Base-by-base conservation (phyloP, 2,329 filamentous ascomycete genomes). In the Diplodia sapinea region DNA sequence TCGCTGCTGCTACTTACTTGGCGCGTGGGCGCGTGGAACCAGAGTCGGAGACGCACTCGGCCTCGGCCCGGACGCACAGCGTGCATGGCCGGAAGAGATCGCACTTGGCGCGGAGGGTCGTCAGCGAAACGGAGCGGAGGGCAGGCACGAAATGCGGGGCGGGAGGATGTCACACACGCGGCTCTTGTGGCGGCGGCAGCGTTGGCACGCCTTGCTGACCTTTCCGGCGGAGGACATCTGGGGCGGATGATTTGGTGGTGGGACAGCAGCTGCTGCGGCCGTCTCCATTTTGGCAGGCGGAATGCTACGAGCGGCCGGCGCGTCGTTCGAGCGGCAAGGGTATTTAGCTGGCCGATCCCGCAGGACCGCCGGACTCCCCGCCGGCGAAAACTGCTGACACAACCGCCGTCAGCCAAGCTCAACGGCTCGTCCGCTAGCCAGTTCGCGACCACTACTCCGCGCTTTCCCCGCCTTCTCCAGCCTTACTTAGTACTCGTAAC, bases 31-130 rank as follows among this genome's bases (percentile, higher is more conserved):
- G 9, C 62, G 69, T 43, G 73, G 72, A 26, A 9, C 7, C 29
- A 33, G 55, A n/a, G 12, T 31, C 62, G 31, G 66, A 63, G 9
- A 57, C 23, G 17, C 69, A 71, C 43, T 73, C 70, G 1, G 70
- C 71, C 29, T 75, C 73, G 17, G 76, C 74, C 56, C 76, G 71
- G 8, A 74, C 61, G 68, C 77, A 79, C 1, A 78, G 69, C 3
- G 75, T 74, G 69, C 77, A 79, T 59, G 77, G 76, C 1, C 77
- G 71, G 55, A 73, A 76, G 4, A 68, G 69, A 59, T 79, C 77
- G 63, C 77, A 79, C 76, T 78, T 62, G 12, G 12, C 13, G n/a
- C 7, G n/a, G 23, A 26, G 2, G 3, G 17, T 13, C 12, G 56
- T 61, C 13, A 61, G 56, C 29, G 8, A 13, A 17, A 29, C 2